Evolutionary conservation across 2,329 filamentous ascomycete species (phyloP), one percentile per base, ranked within the genome.

Genomic region (Hypoxylon sp.): DNA sequence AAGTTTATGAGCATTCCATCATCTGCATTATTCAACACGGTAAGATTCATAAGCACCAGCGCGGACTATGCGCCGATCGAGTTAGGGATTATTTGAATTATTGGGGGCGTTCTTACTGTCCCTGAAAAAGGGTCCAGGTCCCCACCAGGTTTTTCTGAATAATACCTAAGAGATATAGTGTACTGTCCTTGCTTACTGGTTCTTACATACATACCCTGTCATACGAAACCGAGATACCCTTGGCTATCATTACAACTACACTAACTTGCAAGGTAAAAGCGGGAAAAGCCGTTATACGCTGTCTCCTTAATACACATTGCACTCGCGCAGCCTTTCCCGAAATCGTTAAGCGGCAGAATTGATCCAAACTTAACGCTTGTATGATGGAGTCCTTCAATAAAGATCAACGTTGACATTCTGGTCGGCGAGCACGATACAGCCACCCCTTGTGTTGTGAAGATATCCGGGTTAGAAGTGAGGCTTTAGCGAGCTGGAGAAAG

Each of bases 11-110:
- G 14, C 57, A 61, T 53, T 45, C 50, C 26, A 36, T 56, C 46
- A 55, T 52, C 62, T 33, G 42, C 32, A 55, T 56, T 38, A n/a
- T n/a, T 65, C 38, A n/a, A 64, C 46, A 50, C 7, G 16, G 9
- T 20, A 6, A 3, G 1, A 20, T 57, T 50, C 49, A 32, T 52
- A 45, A 49, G 38, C 36, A 54, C 48, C 38, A 46, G 52, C 45
- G 61, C 52, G 42, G 44, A 57, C 55, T 30, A 61, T 16, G 12
- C 28, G 44, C 58, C 32, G 56, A 61, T 61, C 51, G 30, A 57
- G 62, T 57, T 63, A 54, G 36, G 61, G 46, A 65, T 65, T 50
- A n/a, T n/a, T 60, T 22, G 44, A 64, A 52, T n/a, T 9, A 51
- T 55, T 54, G 45, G 32, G 36, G 22, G 22, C 33, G 11, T 32